These are phyloP conservation scores for Plantago lanceolata DNA, from an alignment of 305 asterid genomes.

Conservation along the genomic window DNA sequence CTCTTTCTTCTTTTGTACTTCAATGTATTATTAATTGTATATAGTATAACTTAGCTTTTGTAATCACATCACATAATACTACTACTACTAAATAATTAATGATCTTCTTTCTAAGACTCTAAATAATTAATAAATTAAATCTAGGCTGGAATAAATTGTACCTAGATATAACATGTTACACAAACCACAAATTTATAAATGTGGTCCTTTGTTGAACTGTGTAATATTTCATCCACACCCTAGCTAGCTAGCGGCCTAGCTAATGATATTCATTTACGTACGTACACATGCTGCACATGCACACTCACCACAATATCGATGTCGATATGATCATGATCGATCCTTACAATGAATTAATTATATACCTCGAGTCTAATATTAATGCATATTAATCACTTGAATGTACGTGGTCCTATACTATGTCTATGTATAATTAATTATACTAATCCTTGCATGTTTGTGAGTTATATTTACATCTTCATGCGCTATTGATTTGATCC, in stretches of 20 bases:
- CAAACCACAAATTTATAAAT: constrained; percentile 14
- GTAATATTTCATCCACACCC: not conserved
- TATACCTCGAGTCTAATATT: no score
- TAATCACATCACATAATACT: no score
- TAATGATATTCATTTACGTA: not conserved
- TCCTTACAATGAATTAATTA: not conserved
- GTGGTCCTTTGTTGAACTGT: constrained; percentile 10
- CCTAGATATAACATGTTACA: not conserved
- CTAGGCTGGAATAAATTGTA: not conserved
- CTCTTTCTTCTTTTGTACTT: no score
- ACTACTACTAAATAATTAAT: not conserved
- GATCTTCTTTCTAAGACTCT: no score
- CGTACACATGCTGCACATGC: constrained; percentile 21
- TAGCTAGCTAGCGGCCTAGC: not conserved
- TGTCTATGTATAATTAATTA: not conserved
- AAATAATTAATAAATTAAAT: not conserved
- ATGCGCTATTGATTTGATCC: not conserved
- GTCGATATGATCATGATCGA: not conserved
- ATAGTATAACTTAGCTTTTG: no score
- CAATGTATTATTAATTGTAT: no score
- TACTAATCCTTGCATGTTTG: not conserved
- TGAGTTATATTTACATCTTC: not conserved
- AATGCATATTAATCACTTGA: no score
- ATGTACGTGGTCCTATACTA: not conserved
- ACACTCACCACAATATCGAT: constrained; percentile 4